Conservation (phyloP, 1,284 basidiomycete species). For the Erythrobasidium hasegawianum region DNA sequence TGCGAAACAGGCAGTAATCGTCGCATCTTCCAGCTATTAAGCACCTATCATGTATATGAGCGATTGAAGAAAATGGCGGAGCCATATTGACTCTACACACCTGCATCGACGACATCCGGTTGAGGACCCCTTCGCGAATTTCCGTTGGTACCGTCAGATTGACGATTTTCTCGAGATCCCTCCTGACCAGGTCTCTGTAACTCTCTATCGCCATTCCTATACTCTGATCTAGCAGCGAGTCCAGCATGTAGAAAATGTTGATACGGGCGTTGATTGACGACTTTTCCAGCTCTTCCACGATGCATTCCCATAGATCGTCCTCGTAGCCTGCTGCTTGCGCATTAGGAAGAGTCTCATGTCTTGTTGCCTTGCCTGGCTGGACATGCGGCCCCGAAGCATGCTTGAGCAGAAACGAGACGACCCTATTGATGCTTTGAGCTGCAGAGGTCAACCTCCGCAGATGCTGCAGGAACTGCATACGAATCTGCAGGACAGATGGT, state of each 20-base stretch:
- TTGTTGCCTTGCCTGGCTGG: not conserved
- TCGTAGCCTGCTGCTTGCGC: constrained; percentile 57
- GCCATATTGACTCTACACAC: constrained; percentile 51
- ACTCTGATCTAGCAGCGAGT: constrained; percentile 57
- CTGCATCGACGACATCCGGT: constrained; percentile 77
- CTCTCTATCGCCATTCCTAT: constrained; percentile 50
- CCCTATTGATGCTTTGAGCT: constrained; percentile 84
- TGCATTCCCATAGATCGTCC: constrained; percentile 91
- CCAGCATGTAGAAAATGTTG: constrained; percentile 82
- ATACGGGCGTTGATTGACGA: constrained; percentile 84
- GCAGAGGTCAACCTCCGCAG: constrained; percentile 51
- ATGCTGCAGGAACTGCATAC: constrained; percentile 46
- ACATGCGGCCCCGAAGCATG: constrained; percentile 57
- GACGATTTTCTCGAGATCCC: constrained; percentile 71
- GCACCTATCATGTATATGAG: constrained; percentile 59
- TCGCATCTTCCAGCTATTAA: constrained; percentile 79
- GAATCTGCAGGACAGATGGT: constrained; percentile 45
- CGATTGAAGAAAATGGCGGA: not conserved
- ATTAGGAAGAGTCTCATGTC: not conserved
- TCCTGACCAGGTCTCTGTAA: constrained; percentile 69
- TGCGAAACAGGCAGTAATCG: constrained; percentile 59
- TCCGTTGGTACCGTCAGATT: constrained; percentile 70
- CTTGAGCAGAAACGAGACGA: constrained; percentile 79
- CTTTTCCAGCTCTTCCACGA: constrained; percentile 83
- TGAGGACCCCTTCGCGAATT: constrained; percentile 73